Evolutionary conservation across 768 basidiomycete species (phyloP).

Genomic region (Calocybe gangraenosa): DNA sequence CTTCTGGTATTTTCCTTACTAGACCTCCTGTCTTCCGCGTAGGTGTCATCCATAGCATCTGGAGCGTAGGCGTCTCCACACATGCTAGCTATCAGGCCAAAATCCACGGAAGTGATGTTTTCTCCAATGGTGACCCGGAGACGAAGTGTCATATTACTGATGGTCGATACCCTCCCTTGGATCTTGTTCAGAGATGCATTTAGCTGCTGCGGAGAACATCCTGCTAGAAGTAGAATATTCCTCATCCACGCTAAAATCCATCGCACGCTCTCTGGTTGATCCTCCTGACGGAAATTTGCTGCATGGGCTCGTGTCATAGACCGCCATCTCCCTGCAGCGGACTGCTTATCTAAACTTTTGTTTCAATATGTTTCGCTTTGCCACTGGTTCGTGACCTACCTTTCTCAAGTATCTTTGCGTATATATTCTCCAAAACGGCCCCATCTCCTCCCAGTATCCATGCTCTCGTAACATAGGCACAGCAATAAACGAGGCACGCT

Average conservation of each 20-base stretch:
- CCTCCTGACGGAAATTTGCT: background rate
- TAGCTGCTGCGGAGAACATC: background rate
- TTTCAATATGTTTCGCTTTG: background rate
- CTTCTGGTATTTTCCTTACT: background rate
- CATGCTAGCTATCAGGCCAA: background rate
- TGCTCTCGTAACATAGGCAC: slow-evolving; percentile 5
- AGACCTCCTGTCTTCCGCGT: slow-evolving; percentile 6
- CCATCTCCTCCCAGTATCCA: slow-evolving; percentile 12
- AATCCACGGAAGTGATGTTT: slow-evolving; percentile 13
- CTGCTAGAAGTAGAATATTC: slow-evolving; percentile 1
- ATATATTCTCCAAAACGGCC: slow-evolving; percentile 2
- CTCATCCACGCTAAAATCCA: background rate
- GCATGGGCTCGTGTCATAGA: slow-evolving; percentile 14
- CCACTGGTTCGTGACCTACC: slow-evolving; percentile 1
- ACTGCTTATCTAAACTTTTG: slow-evolving; percentile 12
- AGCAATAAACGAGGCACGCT: slow-evolving; percentile 12
- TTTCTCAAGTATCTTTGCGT: slow-evolving; percentile 8
- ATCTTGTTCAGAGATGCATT: background rate
- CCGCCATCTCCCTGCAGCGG: slow-evolving; percentile 16
- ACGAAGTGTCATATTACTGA: slow-evolving; percentile 8
- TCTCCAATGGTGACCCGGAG: slow-evolving; percentile 13
- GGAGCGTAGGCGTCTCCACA: slow-evolving; percentile 5
- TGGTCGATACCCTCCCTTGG: slow-evolving; percentile 7
- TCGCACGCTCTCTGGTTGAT: background rate
- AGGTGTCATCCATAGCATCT: slow-evolving; percentile 15